Conservation (phyloP, 345 rosid species). For the Populus tremula region DNA sequence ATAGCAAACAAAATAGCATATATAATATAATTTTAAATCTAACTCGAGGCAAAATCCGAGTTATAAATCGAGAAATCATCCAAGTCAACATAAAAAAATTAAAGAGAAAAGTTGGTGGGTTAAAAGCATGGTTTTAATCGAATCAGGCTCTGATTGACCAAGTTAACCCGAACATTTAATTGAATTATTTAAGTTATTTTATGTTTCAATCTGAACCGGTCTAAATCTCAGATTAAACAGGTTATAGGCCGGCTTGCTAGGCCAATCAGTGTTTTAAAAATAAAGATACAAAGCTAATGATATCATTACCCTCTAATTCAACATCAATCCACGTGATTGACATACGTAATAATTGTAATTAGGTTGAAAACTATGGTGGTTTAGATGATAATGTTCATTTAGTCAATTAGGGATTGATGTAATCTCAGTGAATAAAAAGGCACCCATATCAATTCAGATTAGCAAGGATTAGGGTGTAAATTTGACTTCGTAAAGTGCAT, state of each 20-base stretch:
- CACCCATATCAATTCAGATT: constrained; percentile 7
- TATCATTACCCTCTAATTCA: neutral
- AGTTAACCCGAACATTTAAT: fast-evolving
- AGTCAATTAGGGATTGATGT: constrained; percentile 7
- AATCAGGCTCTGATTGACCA: no score
- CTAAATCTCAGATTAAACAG: fast-evolving
- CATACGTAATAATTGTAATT: neutral
- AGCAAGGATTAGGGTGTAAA: constrained; percentile 12
- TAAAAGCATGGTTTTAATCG: no score
- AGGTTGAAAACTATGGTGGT: constrained; percentile 6
- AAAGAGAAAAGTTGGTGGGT: fast-evolving
- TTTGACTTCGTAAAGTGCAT: constrained; percentile 32
- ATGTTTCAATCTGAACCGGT: fast-evolving
- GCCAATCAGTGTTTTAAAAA: no score
- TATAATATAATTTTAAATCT: no score
- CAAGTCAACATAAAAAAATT: no score
- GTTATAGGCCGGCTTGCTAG: no score
- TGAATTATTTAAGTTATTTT: no score
- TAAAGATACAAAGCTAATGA: neutral
- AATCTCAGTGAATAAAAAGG: constrained; percentile 17
- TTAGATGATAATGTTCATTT: constrained; percentile 2
- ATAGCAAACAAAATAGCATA: neutral
- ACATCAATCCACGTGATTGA: constrained; percentile 9
- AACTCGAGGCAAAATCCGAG: no score
- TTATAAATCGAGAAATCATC: fast-evolving